Conservation (phyloP, 1,284 basidiomycete genomes). For the Puccinia hordei region DNA sequence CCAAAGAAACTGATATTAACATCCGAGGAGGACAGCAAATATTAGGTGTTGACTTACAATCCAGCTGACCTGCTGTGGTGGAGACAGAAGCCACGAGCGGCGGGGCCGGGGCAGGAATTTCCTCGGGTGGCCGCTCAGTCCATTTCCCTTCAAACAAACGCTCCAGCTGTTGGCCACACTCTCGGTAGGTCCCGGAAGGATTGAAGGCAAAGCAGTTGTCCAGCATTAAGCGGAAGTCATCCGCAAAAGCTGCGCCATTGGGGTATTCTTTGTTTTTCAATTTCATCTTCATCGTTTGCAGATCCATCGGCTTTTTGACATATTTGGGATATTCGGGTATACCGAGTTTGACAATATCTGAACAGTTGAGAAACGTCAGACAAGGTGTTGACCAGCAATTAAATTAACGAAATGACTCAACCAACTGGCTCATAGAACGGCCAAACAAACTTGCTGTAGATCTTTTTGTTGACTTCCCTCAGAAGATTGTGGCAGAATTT, state of each 20-base stretch:
- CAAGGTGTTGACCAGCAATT: not conserved
- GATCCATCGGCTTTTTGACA: constrained; percentile 92
- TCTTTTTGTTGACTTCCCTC: constrained; percentile 76
- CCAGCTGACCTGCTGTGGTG: not conserved
- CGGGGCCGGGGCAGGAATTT: constrained; percentile 41
- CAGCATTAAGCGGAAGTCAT: constrained; percentile 91
- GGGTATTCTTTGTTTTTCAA: constrained; percentile 75
- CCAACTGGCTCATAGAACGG: constrained; percentile 94
- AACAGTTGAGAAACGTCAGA: constrained; percentile 26
- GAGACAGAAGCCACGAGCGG: not conserved
- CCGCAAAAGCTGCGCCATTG: constrained; percentile 75
- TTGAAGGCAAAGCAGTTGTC: constrained; percentile 92
- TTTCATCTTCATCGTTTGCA: constrained; percentile 82
- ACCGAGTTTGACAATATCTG: constrained; percentile 75
- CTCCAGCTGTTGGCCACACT: constrained; percentile 77
- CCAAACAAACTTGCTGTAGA: constrained; percentile 71
- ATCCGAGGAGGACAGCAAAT: not conserved
- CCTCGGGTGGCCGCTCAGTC: constrained; percentile 68
- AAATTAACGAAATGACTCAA: constrained; percentile 55
- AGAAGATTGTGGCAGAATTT: constrained; percentile 78
- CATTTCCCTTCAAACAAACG: constrained; percentile 88
- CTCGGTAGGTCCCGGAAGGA: constrained; percentile 79
- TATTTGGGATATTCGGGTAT: constrained; percentile 83
- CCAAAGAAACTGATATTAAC: not conserved
- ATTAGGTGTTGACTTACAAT: not conserved